Evolutionary conservation across 352 stramenopile species (phyloP).

Genomic region (Phytophthora vignae): DNA sequence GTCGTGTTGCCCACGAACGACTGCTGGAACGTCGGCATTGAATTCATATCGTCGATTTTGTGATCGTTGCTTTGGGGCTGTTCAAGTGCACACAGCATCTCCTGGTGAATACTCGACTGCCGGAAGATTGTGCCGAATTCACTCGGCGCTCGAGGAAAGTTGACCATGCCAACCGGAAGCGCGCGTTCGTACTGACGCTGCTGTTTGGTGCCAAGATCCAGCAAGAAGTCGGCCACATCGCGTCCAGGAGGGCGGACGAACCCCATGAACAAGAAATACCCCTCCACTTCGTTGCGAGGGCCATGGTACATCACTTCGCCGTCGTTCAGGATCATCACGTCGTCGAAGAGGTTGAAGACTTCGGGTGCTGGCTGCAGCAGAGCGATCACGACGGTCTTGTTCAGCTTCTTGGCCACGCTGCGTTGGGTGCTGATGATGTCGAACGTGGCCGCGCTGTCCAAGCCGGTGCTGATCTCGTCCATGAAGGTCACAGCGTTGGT

Average conservation of each 20-base stretch:
- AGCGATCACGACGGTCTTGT: constrained; percentile 44
- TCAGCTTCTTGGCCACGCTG: constrained; percentile 48
- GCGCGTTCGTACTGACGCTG: constrained; percentile 42
- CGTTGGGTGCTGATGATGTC: constrained; percentile 55
- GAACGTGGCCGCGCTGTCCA: constrained; percentile 60
- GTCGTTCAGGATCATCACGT: too few relatives aligned
- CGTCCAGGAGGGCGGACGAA: constrained; percentile 52
- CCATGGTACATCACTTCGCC: constrained; percentile 39
- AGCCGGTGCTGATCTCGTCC: constrained; percentile 74
- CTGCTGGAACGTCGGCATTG: constrained; percentile 45
- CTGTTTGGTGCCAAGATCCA: constrained; percentile 48
- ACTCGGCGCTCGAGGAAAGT: constrained; percentile 25
- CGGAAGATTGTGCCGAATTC: constrained; percentile 41
- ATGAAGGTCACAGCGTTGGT: constrained; percentile 75
- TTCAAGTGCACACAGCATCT: constrained; percentile 31
- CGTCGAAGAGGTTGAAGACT: too few relatives aligned
- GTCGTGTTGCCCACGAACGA: constrained; percentile 33
- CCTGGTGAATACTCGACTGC: constrained; percentile 27
- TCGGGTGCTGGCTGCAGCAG: not conserved
- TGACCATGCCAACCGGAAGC: not conserved
- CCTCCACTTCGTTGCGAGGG: constrained; percentile 55
- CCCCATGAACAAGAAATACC: constrained; percentile 82
- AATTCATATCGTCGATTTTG: constrained; percentile 28
- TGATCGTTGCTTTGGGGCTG: constrained; percentile 20
- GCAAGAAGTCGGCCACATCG: constrained; percentile 50